These are phyloP conservation scores for Plectosphaerella sp. DNA, from an alignment of 2,329 filamentous ascomycete species.

Conservation along the genomic window DNA sequence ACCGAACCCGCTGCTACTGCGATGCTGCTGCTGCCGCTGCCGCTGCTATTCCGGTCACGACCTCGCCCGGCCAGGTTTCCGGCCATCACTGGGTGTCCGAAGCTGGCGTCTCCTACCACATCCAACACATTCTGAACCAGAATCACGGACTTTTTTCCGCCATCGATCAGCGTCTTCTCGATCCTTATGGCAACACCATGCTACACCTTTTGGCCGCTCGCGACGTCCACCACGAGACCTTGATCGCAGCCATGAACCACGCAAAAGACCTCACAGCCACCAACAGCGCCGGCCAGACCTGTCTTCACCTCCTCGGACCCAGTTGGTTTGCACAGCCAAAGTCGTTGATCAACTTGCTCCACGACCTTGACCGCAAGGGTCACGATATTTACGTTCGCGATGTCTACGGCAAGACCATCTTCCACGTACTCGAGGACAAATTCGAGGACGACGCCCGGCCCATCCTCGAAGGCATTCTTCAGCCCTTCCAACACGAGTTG, in stretches of 20 bases:
- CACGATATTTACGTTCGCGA: constrained; percentile 33
- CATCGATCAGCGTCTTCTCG: constrained; percentile 12
- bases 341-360: constrained; percentile 21
- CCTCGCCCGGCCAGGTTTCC: constrained; percentile 3
- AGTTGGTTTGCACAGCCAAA: constrained; percentile 22
- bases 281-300: constrained; percentile 44
- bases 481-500: constrained; percentile 22
- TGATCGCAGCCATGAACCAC: constrained; percentile 20
- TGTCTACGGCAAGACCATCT: constrained; percentile 47
- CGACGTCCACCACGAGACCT: constrained; percentile 19
- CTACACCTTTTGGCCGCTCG: constrained; percentile 41
- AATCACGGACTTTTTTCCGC: constrained; percentile 7
- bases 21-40: constrained; percentile 14
- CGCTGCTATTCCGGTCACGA: constrained; percentile 16
- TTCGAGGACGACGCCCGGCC: constrained; percentile 19
- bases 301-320: constrained; percentile 37
- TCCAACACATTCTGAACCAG: no score
- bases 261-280: constrained; percentile 7
- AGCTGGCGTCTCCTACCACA: constrained; percentile 8
- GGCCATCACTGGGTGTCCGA: constrained; percentile 22
- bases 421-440: constrained; percentile 34
- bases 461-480: constrained; percentile 25
- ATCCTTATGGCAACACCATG: constrained; percentile 43
- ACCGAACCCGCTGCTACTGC: constrained; percentile 23
- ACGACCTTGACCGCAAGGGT: constrained; percentile 9